Conservation (phyloP, 768 basidiomycete species). For the Hygrophorus pudorinus region DNA sequence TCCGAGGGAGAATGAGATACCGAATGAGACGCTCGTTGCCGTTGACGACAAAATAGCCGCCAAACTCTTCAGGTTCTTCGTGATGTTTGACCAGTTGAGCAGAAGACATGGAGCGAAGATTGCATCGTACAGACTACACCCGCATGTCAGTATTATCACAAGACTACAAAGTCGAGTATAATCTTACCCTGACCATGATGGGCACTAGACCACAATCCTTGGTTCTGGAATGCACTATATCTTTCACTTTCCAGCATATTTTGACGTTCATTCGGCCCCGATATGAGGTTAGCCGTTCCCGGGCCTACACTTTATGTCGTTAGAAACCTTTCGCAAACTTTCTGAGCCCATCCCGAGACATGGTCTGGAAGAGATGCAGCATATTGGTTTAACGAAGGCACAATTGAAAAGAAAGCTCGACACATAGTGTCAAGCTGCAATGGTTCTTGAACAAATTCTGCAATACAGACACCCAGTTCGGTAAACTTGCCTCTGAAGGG, state of each 20-base stretch:
- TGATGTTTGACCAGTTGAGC: slow-evolving; percentile 80
- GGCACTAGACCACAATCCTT: slow-evolving; percentile 91
- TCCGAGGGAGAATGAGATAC: slow-evolving; percentile 90
- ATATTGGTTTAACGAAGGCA: background rate
- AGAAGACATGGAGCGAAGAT: slow-evolving; percentile 77
- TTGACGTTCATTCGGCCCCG: slow-evolving; percentile 82
- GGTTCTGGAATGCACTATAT: slow-evolving; percentile 56
- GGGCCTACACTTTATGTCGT: slow-evolving; percentile 43
- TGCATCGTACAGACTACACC: slow-evolving; percentile 79
- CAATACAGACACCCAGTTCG: too few relatives aligned
- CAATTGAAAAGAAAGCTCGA: too few relatives aligned
- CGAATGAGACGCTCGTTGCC: slow-evolving; percentile 98
- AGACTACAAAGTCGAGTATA: background rate
- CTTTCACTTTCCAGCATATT: slow-evolving; percentile 65
- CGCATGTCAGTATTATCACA: background rate
- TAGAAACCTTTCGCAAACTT: background rate
- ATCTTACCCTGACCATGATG: slow-evolving; percentile 90
- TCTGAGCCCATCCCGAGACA: background rate
- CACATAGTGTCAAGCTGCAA: too few relatives aligned
- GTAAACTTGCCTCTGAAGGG: slow-evolving; percentile 67
- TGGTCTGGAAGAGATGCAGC: background rate
- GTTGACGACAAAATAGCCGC: slow-evolving; percentile 97
- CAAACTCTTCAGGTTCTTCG: slow-evolving; percentile 98
- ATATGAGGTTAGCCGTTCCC: slow-evolving; percentile 90
- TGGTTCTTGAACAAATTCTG: too few relatives aligned